These are phyloP conservation scores for Pouteria campechiana DNA, from an alignment of 179 eudicot genomes.

Conservation along the genomic window DNA sequence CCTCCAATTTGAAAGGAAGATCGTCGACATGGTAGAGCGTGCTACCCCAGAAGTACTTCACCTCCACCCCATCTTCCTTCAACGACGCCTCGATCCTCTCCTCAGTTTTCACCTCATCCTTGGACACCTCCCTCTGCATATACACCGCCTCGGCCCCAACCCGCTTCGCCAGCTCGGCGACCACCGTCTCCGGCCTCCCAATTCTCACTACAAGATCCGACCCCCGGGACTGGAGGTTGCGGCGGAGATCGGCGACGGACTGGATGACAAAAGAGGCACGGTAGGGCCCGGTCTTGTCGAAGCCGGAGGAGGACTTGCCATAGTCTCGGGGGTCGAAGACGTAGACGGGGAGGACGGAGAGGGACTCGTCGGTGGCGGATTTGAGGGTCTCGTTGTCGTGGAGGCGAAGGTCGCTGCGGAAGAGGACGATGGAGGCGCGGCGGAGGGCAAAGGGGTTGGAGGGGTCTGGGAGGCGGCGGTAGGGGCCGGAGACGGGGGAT, in stretches of 20 bases:
- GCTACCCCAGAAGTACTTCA: conserved; percentile 97
- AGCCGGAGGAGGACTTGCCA: conserved; percentile 78
- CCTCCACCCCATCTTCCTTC: conserved; percentile 83
- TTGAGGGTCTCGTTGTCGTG: conserved; percentile 73
- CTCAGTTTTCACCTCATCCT: conserved; percentile 72
- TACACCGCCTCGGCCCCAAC: conserved; percentile 76
- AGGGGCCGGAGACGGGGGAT: conserved; percentile 45
- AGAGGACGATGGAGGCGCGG: conserved; percentile 66
- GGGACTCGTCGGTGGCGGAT: conserved; percentile 59
- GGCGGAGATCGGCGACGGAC: conserved; percentile 62
- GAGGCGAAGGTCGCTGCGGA: conserved; percentile 76
- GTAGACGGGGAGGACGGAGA: conserved; percentile 72
- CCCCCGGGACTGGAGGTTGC: conserved; percentile 53
- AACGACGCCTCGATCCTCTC: conserved; percentile 51
- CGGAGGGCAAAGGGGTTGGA: conserved; percentile 51
- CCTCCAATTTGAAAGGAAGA: conserved; percentile 71
- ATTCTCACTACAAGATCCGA: conserved; percentile 79
- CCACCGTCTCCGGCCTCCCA: conserved; percentile 71
- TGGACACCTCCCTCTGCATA: conserved; percentile 69
- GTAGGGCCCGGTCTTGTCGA: conserved; percentile 84
- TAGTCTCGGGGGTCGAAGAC: conserved; percentile 84
- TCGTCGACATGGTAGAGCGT: conserved; percentile 91
- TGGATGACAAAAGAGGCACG: conserved; percentile 68
- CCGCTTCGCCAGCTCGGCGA: conserved; percentile 63
- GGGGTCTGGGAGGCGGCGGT: conserved; percentile 74